These are phyloP conservation scores for Tuber magnatum DNA, from an alignment of 495 filamentous ascomycete genomes.

Conservation along the genomic window DNA sequence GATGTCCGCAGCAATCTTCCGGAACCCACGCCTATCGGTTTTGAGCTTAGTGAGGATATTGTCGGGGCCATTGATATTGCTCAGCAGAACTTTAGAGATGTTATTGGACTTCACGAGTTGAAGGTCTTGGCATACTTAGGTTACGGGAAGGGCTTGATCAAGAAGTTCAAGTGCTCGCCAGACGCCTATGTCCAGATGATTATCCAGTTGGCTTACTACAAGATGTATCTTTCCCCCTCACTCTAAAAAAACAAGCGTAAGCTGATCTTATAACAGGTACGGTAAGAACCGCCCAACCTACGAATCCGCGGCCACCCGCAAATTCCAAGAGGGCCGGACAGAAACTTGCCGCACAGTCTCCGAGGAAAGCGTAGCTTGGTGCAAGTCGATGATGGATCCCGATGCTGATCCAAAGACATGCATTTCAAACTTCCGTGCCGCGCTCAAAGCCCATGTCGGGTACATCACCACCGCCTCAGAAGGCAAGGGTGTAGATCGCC, in stretches of 20 bases:
- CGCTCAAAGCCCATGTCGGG: slow-evolving; percentile 71
- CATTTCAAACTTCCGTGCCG: slow-evolving; percentile 69
- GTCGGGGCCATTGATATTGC: slow-evolving; percentile 69
- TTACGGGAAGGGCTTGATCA: slow-evolving; percentile 97
- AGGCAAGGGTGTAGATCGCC: slow-evolving; percentile 89
- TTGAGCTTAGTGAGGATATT: slow-evolving; percentile 65
- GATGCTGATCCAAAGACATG: slow-evolving; percentile 54
- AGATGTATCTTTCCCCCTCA: slow-evolving; percentile 55
- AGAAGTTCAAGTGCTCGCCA: slow-evolving; percentile 98
- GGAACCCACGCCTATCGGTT: slow-evolving; percentile 68
- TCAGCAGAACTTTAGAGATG: slow-evolving; percentile 62
- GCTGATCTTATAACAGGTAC: slow-evolving; percentile 47
- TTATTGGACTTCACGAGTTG: slow-evolving; percentile 83
- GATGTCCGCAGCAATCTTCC: slow-evolving; percentile 72
- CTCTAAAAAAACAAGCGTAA: neutral
- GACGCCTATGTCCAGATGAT: slow-evolving; percentile 98
- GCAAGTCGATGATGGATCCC: slow-evolving; percentile 71
- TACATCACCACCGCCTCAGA: slow-evolving; percentile 85
- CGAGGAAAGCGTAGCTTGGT: slow-evolving; percentile 87
- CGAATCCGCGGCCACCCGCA: slow-evolving; percentile 88
- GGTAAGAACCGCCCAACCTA: slow-evolving; percentile 96
- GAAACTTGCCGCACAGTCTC: slow-evolving; percentile 91
- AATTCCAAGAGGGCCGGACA: slow-evolving; percentile 92
- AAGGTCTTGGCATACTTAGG: slow-evolving; percentile 90
- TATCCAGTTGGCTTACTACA: slow-evolving; percentile 97